Evolutionary conservation across 768 basidiomycete species (phyloP), one percentile per base, ranked within the genome.

Genomic region (Podaxis sp.): DNA sequence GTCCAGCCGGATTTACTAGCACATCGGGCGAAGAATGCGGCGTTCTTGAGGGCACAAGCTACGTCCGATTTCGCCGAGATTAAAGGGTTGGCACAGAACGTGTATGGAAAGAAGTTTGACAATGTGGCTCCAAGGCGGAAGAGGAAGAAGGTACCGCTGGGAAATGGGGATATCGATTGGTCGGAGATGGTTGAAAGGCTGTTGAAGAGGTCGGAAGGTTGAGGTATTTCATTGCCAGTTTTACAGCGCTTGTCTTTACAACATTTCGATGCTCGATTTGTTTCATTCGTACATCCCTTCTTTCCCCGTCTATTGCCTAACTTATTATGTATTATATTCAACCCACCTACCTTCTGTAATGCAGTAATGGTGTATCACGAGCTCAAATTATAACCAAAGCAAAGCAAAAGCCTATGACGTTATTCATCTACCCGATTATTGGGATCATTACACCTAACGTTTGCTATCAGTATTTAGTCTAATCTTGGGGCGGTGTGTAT

Each of bases 21-120:
- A 3, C 90, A 93, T 69, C 82, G 92, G 8, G 84, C 91, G 12
- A 72, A 73, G 33, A 82, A 80, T 52, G 84, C 87, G 2, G 82
- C 82, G 2, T 95, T 89, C 76, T 77, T 95, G 49, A 81, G 84
- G 39, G 93, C 93, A 2, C 93, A 95, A 73, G 88, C 90, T 2
- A 88, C 88, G 8, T 75, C 78, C 11, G 87, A 91, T 69, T 83
- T 89, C 58, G 82, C 80, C 7, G 89, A 94, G 72, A 82, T 95
- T 63, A 87, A 84, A 71, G 79, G 83, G 42, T 80, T 93, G 13
- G 86, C 89, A 9, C 83, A 84, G 73, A 79, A 78, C 58, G 80
- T 68, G 7, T 77, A 75, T 30, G 84, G 85, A 19, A 74, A 77
- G 63, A 77, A 74, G 59, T 78, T 75, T 56, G 68, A 71, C 30